Base-by-base conservation (phyloP, 345 rosid species). In the Citrus hindsii region DNA sequence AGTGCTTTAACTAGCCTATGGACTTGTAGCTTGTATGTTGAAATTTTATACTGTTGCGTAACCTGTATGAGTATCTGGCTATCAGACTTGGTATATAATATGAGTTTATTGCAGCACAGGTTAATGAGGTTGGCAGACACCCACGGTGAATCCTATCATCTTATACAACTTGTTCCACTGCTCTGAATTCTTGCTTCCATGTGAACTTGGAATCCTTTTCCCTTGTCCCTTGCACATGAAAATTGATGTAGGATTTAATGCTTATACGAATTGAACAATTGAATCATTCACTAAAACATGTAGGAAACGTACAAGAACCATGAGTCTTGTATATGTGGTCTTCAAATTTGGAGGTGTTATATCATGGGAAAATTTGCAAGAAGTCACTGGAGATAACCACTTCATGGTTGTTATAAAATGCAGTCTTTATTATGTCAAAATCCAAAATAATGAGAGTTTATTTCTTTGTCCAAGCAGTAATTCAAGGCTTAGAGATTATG, bases 391-490 rank as follows among this genome's bases (percentile, higher is more conserved):
- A 61, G 56, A 60, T 9, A 61, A 62, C 25, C 19, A 5, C 9
- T 56, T 60, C 4, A 38, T 28, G 40, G 38, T 62, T 62, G 46
- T 66, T 6, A 40, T 67, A 33, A 67, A 66, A 35, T 65, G 53
- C 28, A 2, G 48, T 14, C 18, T 55, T 6, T 24, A 1, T 18
- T 51, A 48, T 64, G 13, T 35, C 3, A 7, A 67, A 66, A 24
- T 76, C 37, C 19, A 18, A 51, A 51, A 6, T 67, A 35, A 32
- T 75, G 60, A 48, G 51, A 32, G 12, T 46, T 30, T 30, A 30
- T 74, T 79, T 66, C 30, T 81, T 73, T 25, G 67, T 75, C 68
- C 58, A 69, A 71, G 72, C 79, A 86, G 86, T 83, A 77, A 58
- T 72, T 69, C 67, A 40, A 74, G 82, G 73, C 58, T 4, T 58